Evolutionary conservation across 2,329 filamentous ascomycete species (phyloP).

Genomic region (Colletotrichum incanum): DNA sequence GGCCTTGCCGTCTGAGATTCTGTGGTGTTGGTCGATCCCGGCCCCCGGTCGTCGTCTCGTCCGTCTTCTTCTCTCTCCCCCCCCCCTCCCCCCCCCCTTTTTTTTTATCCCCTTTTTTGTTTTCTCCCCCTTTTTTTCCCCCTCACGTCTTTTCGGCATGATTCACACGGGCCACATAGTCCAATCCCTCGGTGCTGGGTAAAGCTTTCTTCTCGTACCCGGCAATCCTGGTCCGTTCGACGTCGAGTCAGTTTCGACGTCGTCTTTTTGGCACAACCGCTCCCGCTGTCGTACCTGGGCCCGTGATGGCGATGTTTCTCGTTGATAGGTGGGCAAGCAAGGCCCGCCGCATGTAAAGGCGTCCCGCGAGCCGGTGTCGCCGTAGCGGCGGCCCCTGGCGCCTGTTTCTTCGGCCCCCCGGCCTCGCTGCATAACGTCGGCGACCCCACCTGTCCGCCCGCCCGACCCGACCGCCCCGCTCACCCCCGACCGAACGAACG

Average conservation of each 20-base stretch:
- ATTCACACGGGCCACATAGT: background rate
- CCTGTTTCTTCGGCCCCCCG: background rate
- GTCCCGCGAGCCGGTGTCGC: background rate
- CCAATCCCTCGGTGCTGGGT: background rate
- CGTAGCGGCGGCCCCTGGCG: background rate
- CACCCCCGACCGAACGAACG: background rate
- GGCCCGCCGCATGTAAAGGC: background rate
- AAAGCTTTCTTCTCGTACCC: background rate
- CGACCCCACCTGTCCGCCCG: background rate
- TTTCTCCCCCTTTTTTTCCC: too few species aligned
- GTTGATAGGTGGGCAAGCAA: too few species aligned
- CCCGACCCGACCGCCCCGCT: too few species aligned
- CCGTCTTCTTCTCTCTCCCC: background rate
- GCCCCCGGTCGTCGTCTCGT: background rate
- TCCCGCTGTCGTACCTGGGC: too few species aligned
- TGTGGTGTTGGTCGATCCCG: background rate
- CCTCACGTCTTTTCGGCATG: constrained; percentile 1
- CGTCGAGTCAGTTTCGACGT: background rate
- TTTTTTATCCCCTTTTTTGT: background rate
- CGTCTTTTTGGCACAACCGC: background rate
- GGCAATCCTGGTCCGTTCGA: background rate
- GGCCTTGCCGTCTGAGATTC: background rate
- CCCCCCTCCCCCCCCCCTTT: background rate
- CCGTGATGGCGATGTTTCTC: background rate
- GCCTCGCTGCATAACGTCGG: background rate